Conservation (phyloP, 1,284 basidiomycete genomes). For the Phylloboletellus chloephorus region DNA sequence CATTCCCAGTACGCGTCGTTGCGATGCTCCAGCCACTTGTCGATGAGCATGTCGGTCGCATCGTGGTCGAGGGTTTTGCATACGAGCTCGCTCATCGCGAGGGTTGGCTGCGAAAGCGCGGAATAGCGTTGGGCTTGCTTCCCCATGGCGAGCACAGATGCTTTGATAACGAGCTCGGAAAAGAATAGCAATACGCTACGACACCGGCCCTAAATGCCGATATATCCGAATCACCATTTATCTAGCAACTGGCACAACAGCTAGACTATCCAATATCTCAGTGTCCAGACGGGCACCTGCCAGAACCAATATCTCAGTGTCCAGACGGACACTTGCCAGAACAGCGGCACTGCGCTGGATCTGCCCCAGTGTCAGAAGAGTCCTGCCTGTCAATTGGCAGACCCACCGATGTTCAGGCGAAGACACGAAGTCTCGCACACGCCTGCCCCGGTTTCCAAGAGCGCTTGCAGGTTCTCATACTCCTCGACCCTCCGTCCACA, state of each 20-base stretch:
- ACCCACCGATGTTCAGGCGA: conserved; percentile 38
- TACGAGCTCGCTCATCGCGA: conserved; percentile 68
- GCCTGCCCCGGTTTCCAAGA: conserved; percentile 36
- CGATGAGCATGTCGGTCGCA: conserved; percentile 67
- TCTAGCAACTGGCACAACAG: conserved; percentile 2
- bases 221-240: conserved; percentile 11
- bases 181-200: no score
- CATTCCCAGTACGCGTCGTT: conserved; percentile 70
- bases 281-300: conserved; percentile 3
- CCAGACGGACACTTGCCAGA: conserved; percentile 3
- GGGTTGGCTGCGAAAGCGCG: conserved; percentile 55
- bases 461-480: conserved; percentile 29
- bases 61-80: conserved; percentile 70
- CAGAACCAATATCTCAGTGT: conserved; percentile 1
- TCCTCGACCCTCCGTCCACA: conserved; percentile 39
- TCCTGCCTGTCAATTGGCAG: not conserved
- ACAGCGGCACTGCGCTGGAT: conserved; percentile 5
- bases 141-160: conserved; percentile 19
- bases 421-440: conserved; percentile 36
- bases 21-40: conserved; percentile 73
- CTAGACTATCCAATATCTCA: not conserved
- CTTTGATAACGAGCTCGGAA: no score
- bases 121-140: conserved; percentile 46
- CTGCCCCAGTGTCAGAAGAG: conserved; percentile 5
- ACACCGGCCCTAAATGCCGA: conserved; percentile 29